Evolutionary conservation across 2,329 filamentous ascomycete genomes (phyloP).

Genomic region (Cytospora paraplurivora): DNA sequence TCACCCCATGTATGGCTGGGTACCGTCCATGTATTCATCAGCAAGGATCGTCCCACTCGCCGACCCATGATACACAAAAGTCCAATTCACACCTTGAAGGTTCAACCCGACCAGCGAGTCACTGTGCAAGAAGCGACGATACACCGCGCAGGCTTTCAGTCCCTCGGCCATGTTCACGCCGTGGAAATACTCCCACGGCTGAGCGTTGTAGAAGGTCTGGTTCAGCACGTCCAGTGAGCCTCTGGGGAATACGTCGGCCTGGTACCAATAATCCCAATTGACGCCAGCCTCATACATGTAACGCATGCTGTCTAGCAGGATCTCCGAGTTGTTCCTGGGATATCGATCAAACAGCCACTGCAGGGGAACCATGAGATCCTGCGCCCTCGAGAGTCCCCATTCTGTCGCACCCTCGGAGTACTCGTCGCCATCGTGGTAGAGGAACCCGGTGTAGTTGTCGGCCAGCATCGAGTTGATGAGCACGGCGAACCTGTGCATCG

Average conservation of each 20-base stretch:
- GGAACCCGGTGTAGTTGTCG: constrained; percentile 51
- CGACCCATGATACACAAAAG: constrained; percentile 18
- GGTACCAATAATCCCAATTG: constrained; percentile 24
- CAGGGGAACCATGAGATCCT: constrained; percentile 40
- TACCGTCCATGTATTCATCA: constrained; percentile 22
- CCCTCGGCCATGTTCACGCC: constrained; percentile 17
- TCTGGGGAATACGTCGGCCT: constrained; percentile 15
- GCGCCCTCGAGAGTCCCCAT: constrained; percentile 38
- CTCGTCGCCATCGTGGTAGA: constrained; percentile 46
- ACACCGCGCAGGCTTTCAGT: constrained; percentile 22
- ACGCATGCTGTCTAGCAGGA: constrained; percentile 16
- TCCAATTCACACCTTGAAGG: constrained; percentile 22
- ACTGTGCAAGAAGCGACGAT: constrained; percentile 16
- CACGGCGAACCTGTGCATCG: constrained; percentile 52
- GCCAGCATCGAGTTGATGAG: constrained; percentile 55
- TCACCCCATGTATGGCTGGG: constrained; percentile 21
- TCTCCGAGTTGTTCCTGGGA: constrained; percentile 36
- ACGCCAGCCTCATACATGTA: constrained; percentile 19
- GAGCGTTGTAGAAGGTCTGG: constrained; percentile 12
- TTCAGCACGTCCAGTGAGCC: constrained; percentile 21
- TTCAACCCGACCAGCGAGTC: constrained; percentile 17
- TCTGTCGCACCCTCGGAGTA: constrained; percentile 39
- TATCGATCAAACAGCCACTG: constrained; percentile 39
- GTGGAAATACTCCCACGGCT: constrained; percentile 22
- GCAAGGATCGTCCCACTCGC: constrained; percentile 22